Percentiles rank a stretch among this genome's conserved stretches.
These are phyloP conservation scores for Torrubiellomyces zombiae DNA, from an alignment of 2,329 filamentous ascomycete species.

Conservation along the genomic window DNA sequence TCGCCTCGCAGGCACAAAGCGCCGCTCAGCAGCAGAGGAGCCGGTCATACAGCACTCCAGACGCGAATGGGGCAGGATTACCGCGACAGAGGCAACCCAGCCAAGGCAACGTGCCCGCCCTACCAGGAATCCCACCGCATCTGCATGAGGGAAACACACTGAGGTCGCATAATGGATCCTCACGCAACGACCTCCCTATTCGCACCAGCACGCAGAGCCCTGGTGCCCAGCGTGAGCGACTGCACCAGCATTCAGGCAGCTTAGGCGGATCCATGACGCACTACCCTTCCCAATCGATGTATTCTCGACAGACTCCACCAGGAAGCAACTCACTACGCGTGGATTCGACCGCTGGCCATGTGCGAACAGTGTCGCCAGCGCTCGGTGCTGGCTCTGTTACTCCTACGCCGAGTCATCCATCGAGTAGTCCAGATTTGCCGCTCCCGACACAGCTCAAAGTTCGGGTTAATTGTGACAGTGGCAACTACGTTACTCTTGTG, in stretches of 20 bases:
- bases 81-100: constrained; percentile 38
- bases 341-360: constrained; percentile 20
- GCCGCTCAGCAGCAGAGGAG: constrained; percentile 53
- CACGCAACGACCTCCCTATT: constrained; percentile 49
- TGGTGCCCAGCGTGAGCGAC: constrained; percentile 44
- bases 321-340: constrained; percentile 20
- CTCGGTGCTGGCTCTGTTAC: constrained; percentile 18
- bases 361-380: constrained; percentile 29
- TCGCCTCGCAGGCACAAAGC: constrained; percentile 40
- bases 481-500: constrained; percentile 87
- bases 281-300: constrained; percentile 37
- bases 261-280: constrained; percentile 36
- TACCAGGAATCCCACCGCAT: constrained; percentile 62
- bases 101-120: constrained; percentile 44
- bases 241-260: constrained; percentile 30
- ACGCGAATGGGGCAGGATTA: constrained; percentile 60
- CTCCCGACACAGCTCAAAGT: constrained; percentile 74
- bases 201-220: constrained; percentile 58
- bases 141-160: constrained; percentile 49
- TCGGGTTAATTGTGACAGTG: constrained; percentile 74
- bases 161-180: constrained; percentile 70
- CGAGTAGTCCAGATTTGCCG: constrained; percentile 31
- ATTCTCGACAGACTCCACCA: constrained; percentile 24
- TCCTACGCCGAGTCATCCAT: constrained; percentile 11
- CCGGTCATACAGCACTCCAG: constrained; percentile 86